Conservation (phyloP, 2,329 filamentous ascomycete species). For the Fusarium sp. region DNA sequence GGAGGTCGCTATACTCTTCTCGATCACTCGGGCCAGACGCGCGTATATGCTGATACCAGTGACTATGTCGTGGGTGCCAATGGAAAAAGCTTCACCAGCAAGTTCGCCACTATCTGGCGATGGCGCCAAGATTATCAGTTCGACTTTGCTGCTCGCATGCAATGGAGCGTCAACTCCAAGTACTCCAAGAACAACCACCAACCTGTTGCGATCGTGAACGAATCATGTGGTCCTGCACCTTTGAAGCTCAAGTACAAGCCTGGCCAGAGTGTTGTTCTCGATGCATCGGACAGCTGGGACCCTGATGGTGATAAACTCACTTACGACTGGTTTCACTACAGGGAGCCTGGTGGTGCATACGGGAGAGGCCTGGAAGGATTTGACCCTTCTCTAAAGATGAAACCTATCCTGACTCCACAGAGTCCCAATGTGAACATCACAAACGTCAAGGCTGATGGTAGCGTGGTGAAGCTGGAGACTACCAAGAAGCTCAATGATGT, state of each 20-base stretch:
- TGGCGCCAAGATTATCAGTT: conserved; percentile 26
- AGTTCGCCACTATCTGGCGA: conserved; percentile 28
- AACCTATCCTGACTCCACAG: background rate
- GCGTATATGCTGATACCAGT: conserved; percentile 11
- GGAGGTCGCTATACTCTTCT: conserved; percentile 23
- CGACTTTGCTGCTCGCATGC: conserved; percentile 30
- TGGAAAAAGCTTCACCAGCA: conserved; percentile 10
- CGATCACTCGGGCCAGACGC: background rate
- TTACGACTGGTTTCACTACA: conserved; percentile 18
- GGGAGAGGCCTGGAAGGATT: conserved; percentile 17
- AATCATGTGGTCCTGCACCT: background rate
- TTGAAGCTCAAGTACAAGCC: conserved; percentile 1
- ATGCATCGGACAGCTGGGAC: conserved; percentile 11
- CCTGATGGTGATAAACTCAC: conserved; percentile 2
- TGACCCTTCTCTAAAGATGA: conserved; percentile 6
- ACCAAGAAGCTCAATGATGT: conserved; percentile 10
- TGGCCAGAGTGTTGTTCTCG: background rate
- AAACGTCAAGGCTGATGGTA: background rate
- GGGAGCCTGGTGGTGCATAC: conserved; percentile 2
- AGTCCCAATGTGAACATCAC: conserved; percentile 23
- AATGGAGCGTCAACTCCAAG: conserved; percentile 10
- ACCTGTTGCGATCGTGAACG: background rate
- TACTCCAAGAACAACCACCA: conserved; percentile 17
- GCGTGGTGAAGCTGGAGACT: conserved; percentile 5
- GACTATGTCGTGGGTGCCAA: conserved; percentile 14